These are phyloP conservation scores for Colletotrichum tofieldiae DNA, from an alignment of 2,329 filamentous ascomycete species.

Conservation along the genomic window DNA sequence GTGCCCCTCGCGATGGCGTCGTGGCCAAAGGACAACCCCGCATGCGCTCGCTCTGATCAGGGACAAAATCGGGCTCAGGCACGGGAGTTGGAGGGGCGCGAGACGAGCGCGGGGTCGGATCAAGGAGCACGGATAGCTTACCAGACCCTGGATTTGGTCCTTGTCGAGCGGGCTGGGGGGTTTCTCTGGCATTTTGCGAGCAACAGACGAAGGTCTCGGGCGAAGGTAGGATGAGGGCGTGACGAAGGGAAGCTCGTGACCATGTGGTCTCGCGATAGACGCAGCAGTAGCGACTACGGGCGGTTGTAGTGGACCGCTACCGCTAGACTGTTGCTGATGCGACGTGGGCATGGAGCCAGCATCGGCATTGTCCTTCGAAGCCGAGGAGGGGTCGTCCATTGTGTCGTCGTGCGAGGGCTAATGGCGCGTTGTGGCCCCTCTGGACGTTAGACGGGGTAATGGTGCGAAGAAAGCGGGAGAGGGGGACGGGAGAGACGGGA, in stretches of 20 bases:
- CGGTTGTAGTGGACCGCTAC: conserved; percentile 41
- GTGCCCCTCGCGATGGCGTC: conserved; percentile 29
- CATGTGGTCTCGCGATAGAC: conserved; percentile 44
- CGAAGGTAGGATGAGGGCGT: conserved; percentile 73
- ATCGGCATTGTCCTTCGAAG: conserved; percentile 42
- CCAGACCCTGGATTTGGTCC: conserved; percentile 85
- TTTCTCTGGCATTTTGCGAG: conserved; percentile 48
- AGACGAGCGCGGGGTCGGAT: conserved; percentile 22
- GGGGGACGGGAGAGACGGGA: conserved; percentile 23
- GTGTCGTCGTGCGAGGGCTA: conserved; percentile 42
- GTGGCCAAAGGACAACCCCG: conserved; percentile 35
- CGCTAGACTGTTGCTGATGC: conserved; percentile 42
- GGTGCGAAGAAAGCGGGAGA: conserved; percentile 21
- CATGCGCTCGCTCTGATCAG: conserved; percentile 25
- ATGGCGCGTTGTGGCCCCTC: conserved; percentile 42
- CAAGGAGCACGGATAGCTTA: conserved; percentile 59
- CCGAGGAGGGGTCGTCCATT: conserved; percentile 43
- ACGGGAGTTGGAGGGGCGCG: conserved; percentile 20
- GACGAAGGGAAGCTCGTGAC: conserved; percentile 71
- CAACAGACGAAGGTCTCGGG: conserved; percentile 48
- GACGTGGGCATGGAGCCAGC: conserved; percentile 40
- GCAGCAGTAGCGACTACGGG: conserved; percentile 45
- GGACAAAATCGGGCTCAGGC: conserved; percentile 16
- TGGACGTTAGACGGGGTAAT: conserved; percentile 29
- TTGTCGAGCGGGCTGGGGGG: conserved; percentile 76